Evolutionary conservation across 768 basidiomycete genomes (phyloP).

Genomic region (Suillus decipiens): DNA sequence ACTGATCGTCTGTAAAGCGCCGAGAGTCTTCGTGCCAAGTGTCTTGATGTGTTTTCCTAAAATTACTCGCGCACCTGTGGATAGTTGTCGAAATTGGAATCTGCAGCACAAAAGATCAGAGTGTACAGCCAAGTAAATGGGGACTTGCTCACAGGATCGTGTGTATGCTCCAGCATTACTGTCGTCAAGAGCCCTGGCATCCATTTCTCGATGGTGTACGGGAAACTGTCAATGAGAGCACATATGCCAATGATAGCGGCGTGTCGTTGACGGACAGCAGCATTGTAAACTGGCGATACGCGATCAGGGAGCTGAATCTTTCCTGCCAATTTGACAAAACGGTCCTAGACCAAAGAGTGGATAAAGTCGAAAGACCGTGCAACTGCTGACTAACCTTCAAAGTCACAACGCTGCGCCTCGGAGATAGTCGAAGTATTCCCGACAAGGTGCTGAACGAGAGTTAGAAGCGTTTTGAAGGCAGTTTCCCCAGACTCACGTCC

Average conservation of each 20-base stretch:
- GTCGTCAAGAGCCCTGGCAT: constrained; percentile 82
- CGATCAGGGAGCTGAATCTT: constrained; percentile 66
- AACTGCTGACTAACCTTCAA: constrained; percentile 56
- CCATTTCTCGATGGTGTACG: constrained; percentile 91
- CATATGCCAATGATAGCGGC: constrained; percentile 88
- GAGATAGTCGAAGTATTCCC: constrained; percentile 80
- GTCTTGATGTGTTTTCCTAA: constrained; percentile 83
- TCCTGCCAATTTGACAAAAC: constrained; percentile 75
- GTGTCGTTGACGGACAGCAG: constrained; percentile 76
- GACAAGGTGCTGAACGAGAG: constrained; percentile 60
- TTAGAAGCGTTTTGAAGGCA: constrained; percentile 26
- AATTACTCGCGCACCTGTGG: constrained; percentile 75
- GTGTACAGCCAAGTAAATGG: constrained; percentile 8
- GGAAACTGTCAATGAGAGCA: constrained; percentile 90
- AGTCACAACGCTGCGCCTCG: constrained; percentile 72
- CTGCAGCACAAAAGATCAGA: constrained; percentile 33
- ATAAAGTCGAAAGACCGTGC: neutral
- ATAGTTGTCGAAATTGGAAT: constrained; percentile 86
- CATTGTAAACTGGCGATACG: constrained; percentile 64
- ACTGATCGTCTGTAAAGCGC: constrained; percentile 83
- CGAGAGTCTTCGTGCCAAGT: constrained; percentile 90
- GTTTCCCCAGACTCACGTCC: constrained; percentile 53
- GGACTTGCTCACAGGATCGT: constrained; percentile 64
- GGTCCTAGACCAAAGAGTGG: constrained; percentile 48
- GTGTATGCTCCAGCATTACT: constrained; percentile 78